Conservation (phyloP, 1,139 yeast genomes). For the Suhomyces bolitotheri region DNA sequence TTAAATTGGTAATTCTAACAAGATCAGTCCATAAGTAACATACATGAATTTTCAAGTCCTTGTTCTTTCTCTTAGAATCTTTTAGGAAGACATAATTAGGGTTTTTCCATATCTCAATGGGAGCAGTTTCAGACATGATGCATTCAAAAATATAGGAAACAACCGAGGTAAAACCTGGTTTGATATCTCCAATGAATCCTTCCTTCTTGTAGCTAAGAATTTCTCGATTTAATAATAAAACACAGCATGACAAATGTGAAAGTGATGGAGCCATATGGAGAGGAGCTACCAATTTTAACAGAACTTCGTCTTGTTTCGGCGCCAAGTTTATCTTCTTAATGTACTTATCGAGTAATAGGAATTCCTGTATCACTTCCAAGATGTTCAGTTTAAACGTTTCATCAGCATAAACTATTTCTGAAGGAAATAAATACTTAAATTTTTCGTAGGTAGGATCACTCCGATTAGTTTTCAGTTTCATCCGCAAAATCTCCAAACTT, state of each 20-base stretch:
- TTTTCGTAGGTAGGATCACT: conserved; percentile 15
- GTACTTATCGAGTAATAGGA: conserved; percentile 11
- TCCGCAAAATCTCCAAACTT: conserved; percentile 26
- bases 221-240: conserved; percentile 27
- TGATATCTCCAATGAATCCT: conserved; percentile 17
- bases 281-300: not conserved
- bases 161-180: conserved; percentile 20
- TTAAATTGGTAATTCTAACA: conserved; percentile 35
- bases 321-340: not conserved
- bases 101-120: conserved; percentile 39
- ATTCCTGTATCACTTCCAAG: conserved; percentile 21
- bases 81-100: conserved; percentile 31
- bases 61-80: conserved; percentile 20
- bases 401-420: conserved; percentile 23
- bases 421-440: conserved; percentile 29
- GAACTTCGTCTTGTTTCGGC: not conserved
- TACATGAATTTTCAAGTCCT: conserved; percentile 34
- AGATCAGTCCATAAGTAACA: conserved; percentile 41
- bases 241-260: conserved; percentile 25
- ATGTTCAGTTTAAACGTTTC: conserved; percentile 20
- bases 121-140: conserved; percentile 18
- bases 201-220: conserved; percentile 20
- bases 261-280: conserved; percentile 20
- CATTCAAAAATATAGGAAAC: conserved; percentile 21
- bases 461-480: conserved; percentile 15